phyloP scores from a whole-genome alignment of 768 basidiomycete genomes.

The Tricholoma matsutake region DNA sequence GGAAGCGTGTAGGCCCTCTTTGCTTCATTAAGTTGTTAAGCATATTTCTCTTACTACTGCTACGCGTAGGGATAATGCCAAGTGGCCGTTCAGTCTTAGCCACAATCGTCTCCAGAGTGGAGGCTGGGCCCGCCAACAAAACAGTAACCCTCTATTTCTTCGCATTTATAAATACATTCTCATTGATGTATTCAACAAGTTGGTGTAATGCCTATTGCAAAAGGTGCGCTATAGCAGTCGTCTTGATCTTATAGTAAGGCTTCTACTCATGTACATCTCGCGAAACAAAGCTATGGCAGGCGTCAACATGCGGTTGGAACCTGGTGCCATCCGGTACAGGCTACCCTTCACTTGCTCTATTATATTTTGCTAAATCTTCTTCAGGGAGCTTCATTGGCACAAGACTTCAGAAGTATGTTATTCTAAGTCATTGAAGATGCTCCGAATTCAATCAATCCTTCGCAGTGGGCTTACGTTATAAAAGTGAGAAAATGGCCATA shows the following conservation, averaged over 20 bases:
- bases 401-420: slow-evolving; percentile 42
- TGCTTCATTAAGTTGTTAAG: not conserved
- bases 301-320: slow-evolving; percentile 50
- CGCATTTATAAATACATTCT: not conserved
- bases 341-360: not conserved
- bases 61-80: slow-evolving; percentile 40
- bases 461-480: slow-evolving; percentile 50
- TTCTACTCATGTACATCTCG: slow-evolving; percentile 1
- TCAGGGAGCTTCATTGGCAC: slow-evolving; percentile 55
- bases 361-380: not conserved
- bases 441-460: not conserved
- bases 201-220: slow-evolving; percentile 47
- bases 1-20: slow-evolving; percentile 37
- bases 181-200: slow-evolving; percentile 27
- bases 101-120: slow-evolving; percentile 54
- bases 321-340: slow-evolving; percentile 45
- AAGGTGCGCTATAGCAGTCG: slow-evolving; percentile 27
- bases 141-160: slow-evolving; percentile 29
- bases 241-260: not conserved
- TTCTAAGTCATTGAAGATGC: not conserved
- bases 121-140: slow-evolving; percentile 60
- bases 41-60: not conserved
- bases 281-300: slow-evolving; percentile 36
- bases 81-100: slow-evolving; percentile 56
- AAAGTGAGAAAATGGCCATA: slow-evolving; percentile 24